Evolutionary conservation across 2,329 filamentous ascomycete genomes (phyloP).

Genomic region (Cladophialophora immunda): DNA sequence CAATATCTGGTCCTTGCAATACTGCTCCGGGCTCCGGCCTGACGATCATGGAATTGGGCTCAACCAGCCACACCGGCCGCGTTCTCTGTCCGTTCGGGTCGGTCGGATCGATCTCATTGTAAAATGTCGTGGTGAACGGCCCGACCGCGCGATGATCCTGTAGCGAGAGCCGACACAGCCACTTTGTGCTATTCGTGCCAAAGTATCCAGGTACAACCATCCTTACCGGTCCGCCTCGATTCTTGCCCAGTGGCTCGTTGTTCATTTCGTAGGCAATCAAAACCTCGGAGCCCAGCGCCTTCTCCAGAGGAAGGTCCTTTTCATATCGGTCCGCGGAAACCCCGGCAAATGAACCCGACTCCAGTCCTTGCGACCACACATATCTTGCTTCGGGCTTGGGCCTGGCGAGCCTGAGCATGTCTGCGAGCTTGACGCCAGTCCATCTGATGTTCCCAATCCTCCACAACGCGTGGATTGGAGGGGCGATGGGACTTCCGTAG

Average conservation of each 20-base stretch:
- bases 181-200: slow-evolving; percentile 39
- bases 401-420: slow-evolving; percentile 41
- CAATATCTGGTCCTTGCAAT: slow-evolving; percentile 27
- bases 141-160: slow-evolving; percentile 31
- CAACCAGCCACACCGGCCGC: slow-evolving; percentile 37
- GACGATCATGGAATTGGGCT: slow-evolving; percentile 39
- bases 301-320: slow-evolving; percentile 36
- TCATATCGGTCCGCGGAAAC: slow-evolving; percentile 35
- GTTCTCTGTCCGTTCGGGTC: slow-evolving; percentile 28
- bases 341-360: slow-evolving; percentile 33
- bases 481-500: slow-evolving; percentile 47
- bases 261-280: slow-evolving; percentile 39
- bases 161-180: slow-evolving; percentile 35
- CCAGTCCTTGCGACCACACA: slow-evolving; percentile 38
- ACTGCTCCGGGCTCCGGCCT: slow-evolving; percentile 26
- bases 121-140: slow-evolving; percentile 38
- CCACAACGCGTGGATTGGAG: slow-evolving; percentile 43
- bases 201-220: slow-evolving; percentile 38
- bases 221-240: slow-evolving; percentile 38
- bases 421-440: slow-evolving; percentile 45
- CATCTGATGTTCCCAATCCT: slow-evolving; percentile 48
- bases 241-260: slow-evolving; percentile 31
- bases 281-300: slow-evolving; percentile 33
- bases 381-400: slow-evolving; percentile 28
- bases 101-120: slow-evolving; percentile 38